Evolutionary conservation across 371 early-diverging fungal genomes (phyloP).

Genomic region (Synchytrium microbalum): DNA sequence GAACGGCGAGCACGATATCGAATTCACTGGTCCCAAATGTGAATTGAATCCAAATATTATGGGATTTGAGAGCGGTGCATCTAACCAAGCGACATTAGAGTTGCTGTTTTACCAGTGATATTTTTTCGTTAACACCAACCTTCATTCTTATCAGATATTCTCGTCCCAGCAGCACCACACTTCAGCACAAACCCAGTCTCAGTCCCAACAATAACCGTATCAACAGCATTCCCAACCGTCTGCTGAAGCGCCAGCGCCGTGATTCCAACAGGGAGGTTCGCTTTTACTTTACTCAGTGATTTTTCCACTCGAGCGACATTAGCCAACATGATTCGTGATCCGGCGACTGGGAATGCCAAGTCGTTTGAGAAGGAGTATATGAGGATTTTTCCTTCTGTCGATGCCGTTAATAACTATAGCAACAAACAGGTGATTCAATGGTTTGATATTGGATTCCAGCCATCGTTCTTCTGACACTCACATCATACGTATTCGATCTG

Average conservation of each 20-base stretch:
- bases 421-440: no score
- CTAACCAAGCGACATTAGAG: background rate
- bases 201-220: slow-evolving; percentile 17
- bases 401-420: background rate
- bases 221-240: background rate
- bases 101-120: slow-evolving; percentile 1
- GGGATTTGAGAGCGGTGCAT: slow-evolving; percentile 20
- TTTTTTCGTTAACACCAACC: no score
- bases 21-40: slow-evolving; percentile 28
- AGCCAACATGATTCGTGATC: background rate
- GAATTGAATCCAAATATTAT: slow-evolving; percentile 23
- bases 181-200: slow-evolving; percentile 31
- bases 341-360: background rate
- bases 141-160: background rate
- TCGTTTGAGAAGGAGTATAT: background rate
- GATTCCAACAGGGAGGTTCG: background rate
- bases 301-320: background rate
- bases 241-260: background rate
- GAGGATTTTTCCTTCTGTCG: background rate
- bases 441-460: no score
- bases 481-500: background rate
- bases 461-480: background rate
- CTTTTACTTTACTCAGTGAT: background rate
- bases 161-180: background rate
- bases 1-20: slow-evolving; percentile 29